Conservation (phyloP, 106 monocot genomes). For the Dendrobium chrysotoxum region DNA sequence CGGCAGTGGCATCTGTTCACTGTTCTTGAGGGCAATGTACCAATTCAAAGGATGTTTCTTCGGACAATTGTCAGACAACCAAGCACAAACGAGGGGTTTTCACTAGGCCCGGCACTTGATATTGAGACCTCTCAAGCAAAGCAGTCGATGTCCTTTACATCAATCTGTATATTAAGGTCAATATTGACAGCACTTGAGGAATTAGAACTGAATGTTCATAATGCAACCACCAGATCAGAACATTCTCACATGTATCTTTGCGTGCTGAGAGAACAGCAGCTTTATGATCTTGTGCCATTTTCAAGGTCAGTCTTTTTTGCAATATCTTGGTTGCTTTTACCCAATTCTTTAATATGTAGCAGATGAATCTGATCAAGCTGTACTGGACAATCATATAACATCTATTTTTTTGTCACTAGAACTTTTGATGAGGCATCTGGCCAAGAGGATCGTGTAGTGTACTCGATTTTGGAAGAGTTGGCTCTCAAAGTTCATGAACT, state of each 20-base stretch:
- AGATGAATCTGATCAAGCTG: not conserved
- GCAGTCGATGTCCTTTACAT: conserved; percentile 53
- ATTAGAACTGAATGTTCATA: conserved; percentile 82
- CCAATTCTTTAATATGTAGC: not conserved
- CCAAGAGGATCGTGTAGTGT: conserved; percentile 52
- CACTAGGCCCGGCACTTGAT: conserved; percentile 27
- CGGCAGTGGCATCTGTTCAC: conserved; percentile 97
- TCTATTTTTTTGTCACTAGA: conserved; percentile 22
- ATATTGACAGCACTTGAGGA: conserved; percentile 80
- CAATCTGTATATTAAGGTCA: conserved; percentile 72
- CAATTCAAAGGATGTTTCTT: conserved; percentile 87
- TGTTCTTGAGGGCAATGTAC: conserved; percentile 48
- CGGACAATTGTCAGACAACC: conserved; percentile 88
- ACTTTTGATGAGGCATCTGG: conserved; percentile 33
- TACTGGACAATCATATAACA: not conserved
- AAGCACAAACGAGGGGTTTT: conserved; percentile 40
- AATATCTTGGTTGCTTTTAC: not conserved
- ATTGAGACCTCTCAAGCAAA: conserved; percentile 32
- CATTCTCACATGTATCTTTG: conserved; percentile 97
- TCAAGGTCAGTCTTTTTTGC: conserved; percentile 46
- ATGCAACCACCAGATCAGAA: conserved; percentile 64
- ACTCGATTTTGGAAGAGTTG: conserved; percentile 61
- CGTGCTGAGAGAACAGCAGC: conserved; percentile 62
- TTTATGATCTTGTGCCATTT: conserved; percentile 67
- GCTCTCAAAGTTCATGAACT: conserved; percentile 62